Conservation (phyloP, 2,329 filamentous ascomycete genomes). For the Cytospora mali region DNA sequence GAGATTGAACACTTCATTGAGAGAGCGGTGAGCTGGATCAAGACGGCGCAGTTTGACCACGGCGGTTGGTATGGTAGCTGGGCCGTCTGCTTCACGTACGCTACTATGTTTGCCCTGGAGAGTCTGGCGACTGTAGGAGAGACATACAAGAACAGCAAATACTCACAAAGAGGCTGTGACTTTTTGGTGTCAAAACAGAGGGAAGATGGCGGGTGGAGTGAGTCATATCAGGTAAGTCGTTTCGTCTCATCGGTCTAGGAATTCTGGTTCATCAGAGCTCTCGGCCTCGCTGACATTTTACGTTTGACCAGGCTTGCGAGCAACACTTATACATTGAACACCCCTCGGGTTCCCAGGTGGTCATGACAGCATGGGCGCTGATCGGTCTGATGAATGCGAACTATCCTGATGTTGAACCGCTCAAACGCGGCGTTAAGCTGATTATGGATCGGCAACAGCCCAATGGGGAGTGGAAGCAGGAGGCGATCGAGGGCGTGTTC, state of each 20-base stretch:
- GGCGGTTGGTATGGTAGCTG: slow-evolving; percentile 98
- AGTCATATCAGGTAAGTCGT: slow-evolving; percentile 73
- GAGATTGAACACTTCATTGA: slow-evolving; percentile 77
- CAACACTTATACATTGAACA: slow-evolving; percentile 76
- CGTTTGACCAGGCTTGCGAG: slow-evolving; percentile 72
- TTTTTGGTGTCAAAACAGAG: slow-evolving; percentile 86
- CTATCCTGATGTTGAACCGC: slow-evolving; percentile 73
- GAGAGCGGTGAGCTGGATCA: slow-evolving; percentile 81
- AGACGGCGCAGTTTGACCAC: slow-evolving; percentile 72
- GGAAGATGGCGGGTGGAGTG: slow-evolving; percentile 92
- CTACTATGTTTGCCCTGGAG: slow-evolving; percentile 93
- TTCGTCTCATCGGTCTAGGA: background rate
- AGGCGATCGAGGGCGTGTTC: slow-evolving; percentile 96
- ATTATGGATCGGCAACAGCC: slow-evolving; percentile 82
- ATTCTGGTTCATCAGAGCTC: background rate
- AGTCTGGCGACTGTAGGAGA: slow-evolving; percentile 81
- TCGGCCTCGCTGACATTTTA: slow-evolving; percentile 10
- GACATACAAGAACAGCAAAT: slow-evolving; percentile 72
- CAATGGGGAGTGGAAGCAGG: slow-evolving; percentile 94
- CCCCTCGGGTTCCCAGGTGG: slow-evolving; percentile 76
- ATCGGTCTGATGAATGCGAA: slow-evolving; percentile 81
- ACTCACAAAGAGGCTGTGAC: slow-evolving; percentile 75
- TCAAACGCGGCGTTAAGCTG: slow-evolving; percentile 75
- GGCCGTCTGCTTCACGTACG: slow-evolving; percentile 98
- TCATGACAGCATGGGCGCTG: slow-evolving; percentile 90